phyloP scores from a whole-genome alignment of 306 rosid genomes.

The Macrotyloma uniflorum region DNA sequence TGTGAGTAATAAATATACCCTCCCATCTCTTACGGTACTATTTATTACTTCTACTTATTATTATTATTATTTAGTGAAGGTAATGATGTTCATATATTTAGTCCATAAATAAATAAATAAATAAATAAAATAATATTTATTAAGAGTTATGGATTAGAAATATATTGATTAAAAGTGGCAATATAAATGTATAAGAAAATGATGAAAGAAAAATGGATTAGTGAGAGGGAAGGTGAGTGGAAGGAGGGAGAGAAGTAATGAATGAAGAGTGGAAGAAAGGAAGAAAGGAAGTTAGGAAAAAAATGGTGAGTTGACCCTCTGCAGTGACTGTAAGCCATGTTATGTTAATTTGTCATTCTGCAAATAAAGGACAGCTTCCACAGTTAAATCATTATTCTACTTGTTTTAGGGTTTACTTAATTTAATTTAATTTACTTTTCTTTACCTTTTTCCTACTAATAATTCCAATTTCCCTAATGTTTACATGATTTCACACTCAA shows the following conservation, averaged over 20 bases:
- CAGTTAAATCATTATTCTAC: slow-evolving; percentile 44
- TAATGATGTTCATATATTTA: background rate
- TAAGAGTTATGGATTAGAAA: too few species aligned
- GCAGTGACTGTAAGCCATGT: slow-evolving; percentile 49
- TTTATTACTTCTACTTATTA: background rate
- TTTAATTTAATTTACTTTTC: too few species aligned
- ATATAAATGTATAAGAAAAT: too few species aligned
- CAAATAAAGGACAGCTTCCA: slow-evolving; percentile 38
- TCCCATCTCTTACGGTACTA: background rate
- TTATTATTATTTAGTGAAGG: background rate
- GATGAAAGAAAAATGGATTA: background rate
- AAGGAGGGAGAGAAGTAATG: background rate
- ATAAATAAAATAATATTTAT: background rate
- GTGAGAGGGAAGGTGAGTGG: background rate
- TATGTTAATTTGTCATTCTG: slow-evolving; percentile 59
- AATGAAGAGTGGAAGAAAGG: slow-evolving; percentile 22
- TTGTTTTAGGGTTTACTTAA: slow-evolving; percentile 12
- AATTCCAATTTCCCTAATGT: too few species aligned
- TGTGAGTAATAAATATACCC: slow-evolving; percentile 67
- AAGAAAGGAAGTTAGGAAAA: background rate
- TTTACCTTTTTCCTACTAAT: too few species aligned
- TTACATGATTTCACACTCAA: too few species aligned
- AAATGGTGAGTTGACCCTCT: slow-evolving; percentile 40
- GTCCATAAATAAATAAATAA: background rate
- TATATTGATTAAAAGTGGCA: too few species aligned